These are phyloP conservation scores for Colletotrichum endophyticum DNA, from an alignment of 2,329 filamentous ascomycete species.

Conservation along the genomic window DNA sequence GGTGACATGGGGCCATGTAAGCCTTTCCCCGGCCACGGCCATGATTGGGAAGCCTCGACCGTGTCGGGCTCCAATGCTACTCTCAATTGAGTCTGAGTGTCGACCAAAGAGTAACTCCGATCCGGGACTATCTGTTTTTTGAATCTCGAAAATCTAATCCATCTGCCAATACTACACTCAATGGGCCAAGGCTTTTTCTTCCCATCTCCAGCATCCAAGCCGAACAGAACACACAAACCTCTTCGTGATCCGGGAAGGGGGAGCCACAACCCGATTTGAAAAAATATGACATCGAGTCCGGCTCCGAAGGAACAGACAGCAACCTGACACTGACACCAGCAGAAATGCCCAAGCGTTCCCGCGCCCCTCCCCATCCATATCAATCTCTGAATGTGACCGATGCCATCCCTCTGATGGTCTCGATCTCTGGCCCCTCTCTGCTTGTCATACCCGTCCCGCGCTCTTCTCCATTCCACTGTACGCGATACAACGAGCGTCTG, in stretches of 20 bases:
- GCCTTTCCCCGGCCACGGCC: not conserved
- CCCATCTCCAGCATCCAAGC: not conserved
- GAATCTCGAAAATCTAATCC: not conserved
- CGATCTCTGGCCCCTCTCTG: not conserved
- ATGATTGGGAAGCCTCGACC: not conserved
- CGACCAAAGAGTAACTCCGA: not conserved
- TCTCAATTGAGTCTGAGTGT: not conserved
- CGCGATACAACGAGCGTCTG: slow-evolving; percentile 9
- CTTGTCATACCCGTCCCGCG: slow-evolving; percentile 1
- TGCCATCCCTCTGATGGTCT: not conserved
- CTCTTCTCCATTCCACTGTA: slow-evolving; percentile 15
- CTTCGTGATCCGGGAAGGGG: not conserved
- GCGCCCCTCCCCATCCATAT: not conserved
- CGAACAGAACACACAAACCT: not conserved
- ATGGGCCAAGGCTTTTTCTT: not conserved
- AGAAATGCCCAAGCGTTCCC: not conserved
- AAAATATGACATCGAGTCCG: not conserved
- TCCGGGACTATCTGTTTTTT: not conserved
- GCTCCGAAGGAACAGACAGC: not conserved
- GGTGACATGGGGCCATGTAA: not conserved
- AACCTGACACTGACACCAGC: not conserved
- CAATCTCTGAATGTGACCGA: not conserved
- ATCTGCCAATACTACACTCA: not conserved
- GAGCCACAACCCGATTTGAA: not conserved
- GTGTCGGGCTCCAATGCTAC: not conserved